Evolutionary conservation across 305 asterid species (phyloP), one percentile per base, ranked within the genome.

Genomic region (Fraxinus floribunda): DNA sequence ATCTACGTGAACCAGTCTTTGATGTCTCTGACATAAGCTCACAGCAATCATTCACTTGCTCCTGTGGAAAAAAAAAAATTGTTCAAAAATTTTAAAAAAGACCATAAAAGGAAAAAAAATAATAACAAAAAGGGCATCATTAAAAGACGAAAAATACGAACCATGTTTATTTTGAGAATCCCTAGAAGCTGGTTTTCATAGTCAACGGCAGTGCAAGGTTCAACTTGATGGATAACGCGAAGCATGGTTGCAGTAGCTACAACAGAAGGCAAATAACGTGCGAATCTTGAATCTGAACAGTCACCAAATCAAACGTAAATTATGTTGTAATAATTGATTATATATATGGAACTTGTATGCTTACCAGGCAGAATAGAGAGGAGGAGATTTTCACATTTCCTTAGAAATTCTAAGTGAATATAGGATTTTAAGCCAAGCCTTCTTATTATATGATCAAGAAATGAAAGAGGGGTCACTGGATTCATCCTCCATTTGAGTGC

Each of bases 401-500:
- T 87, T 72, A 92, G 92, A 81, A 95, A 93, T 5, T 91, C 94
- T 94, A 91, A 91, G 9, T 90, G 94, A 3, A 76, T 62, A 81
- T 84, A 78, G 44, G 74, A 81, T 83, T 90, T 91, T 78, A 92
- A 83, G n/a, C 95, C 94, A 8, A 92, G 89, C 94, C 97, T 89
- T 15, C 95, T 90, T 24, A 90, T 84, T 3, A 93, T 86, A 85
- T 96, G 98, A 89, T 94, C 94, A 52, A 96, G 88, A 82, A 94
- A 94, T 5, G 97, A 94, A 35, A 96, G 81, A 34, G 99, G 97
- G 5, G 99, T 96, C 72, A 94, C 98, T 8, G 97, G 97, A 91
- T 93, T 94, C 99, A 96, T 94, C 90, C 93, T 88, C 99, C 99
- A 96, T 82, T 91, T 84, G 0, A 96, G 91, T 41, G 92, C 82